Evolutionary conservation across 805 yeast species (phyloP), one percentile per base, ranked within the genome.

Genomic region (Teunomyces aglyptinius): DNA sequence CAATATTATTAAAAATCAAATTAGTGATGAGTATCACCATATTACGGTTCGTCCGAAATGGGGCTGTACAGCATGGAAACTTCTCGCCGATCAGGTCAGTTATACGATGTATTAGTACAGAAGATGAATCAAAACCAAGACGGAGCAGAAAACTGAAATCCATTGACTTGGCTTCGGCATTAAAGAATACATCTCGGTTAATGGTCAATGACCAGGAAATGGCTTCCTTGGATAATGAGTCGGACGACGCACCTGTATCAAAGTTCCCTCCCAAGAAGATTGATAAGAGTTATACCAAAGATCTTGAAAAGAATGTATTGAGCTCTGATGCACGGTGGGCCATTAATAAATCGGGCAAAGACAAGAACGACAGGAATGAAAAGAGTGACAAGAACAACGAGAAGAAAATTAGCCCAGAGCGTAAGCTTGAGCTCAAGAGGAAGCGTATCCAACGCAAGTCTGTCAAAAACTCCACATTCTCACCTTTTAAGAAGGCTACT

Each of bases 11-110:
- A n/a, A 34, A 34, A 34, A 18, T 34, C 26, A 34, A 34, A 34
- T 34, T 34, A 34, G 65, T 8, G 61, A 55, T 43, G 59, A 53
- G 49, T 60, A 44, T 56, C 59, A 5, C 63, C 63, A 43, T 59
- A 49, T 35, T 58, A 62, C 8, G 63, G 62, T 45, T 56, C 54
- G 45, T 60, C 65, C 47, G 54, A 54, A 32, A 53, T 52, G 22
- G 51, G 59, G 29, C 55, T 56, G 39, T 52, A 12, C 26, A n/a
- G 13, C 10, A 10, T 8, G 31, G 22, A 15, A 22, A n/a, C 5
- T 13, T 13, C 15, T 36, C 12, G 19, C 13, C 28, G 7, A 6
- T 12, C 6, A 36, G 39, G 19, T 11, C 13, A 19, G 16, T 26
- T 13, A 16, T 36, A 20, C 39, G 39, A 20, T 20, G 16, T 16